These are phyloP conservation scores for Nakataea oryzae DNA, from an alignment of 2,329 filamentous ascomycete genomes.

Conservation along the genomic window DNA sequence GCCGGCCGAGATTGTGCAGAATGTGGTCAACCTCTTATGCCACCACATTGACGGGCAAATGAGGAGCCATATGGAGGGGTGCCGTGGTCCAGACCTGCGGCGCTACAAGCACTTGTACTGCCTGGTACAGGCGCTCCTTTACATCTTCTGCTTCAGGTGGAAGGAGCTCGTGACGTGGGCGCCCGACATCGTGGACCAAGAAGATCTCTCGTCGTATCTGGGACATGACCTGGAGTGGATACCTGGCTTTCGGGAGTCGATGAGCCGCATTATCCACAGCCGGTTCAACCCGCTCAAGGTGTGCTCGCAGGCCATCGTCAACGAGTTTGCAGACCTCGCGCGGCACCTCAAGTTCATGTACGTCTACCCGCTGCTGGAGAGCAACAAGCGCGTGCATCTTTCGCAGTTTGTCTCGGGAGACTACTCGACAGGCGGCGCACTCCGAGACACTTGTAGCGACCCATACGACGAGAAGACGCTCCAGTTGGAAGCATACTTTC, in stretches of 20 bases:
- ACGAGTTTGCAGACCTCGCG: slow-evolving; percentile 82
- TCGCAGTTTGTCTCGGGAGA: slow-evolving; percentile 55
- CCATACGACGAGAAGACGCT: slow-evolving; percentile 64
- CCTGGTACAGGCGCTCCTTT: slow-evolving; percentile 78
- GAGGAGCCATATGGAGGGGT: slow-evolving; percentile 59
- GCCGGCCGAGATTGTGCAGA: slow-evolving; percentile 62
- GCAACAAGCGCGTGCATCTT: slow-evolving; percentile 81
- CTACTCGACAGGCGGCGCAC: slow-evolving; percentile 42
- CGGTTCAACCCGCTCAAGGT: slow-evolving; percentile 92
- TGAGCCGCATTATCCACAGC: slow-evolving; percentile 72
- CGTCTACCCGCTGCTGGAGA: slow-evolving; percentile 77
- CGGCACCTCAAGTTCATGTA: slow-evolving; percentile 83
- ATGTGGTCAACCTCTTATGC: slow-evolving; percentile 71
- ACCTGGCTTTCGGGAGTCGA: slow-evolving; percentile 59
- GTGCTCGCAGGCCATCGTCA: slow-evolving; percentile 80
- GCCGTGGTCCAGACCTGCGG: slow-evolving; percentile 75
- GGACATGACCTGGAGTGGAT: slow-evolving; percentile 72
- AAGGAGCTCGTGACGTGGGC: slow-evolving; percentile 66
- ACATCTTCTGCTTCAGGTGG: slow-evolving; percentile 98
- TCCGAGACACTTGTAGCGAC: slow-evolving; percentile 40
- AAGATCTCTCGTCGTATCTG: slow-evolving; percentile 48
- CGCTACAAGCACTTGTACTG: slow-evolving; percentile 81
- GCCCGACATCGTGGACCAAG: slow-evolving; percentile 49
- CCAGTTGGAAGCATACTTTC: slow-evolving; percentile 89
- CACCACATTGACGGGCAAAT: slow-evolving; percentile 68